phyloP scores from a whole-genome alignment of 257 asterid genomes.

The Linderniella brevidens region DNA sequence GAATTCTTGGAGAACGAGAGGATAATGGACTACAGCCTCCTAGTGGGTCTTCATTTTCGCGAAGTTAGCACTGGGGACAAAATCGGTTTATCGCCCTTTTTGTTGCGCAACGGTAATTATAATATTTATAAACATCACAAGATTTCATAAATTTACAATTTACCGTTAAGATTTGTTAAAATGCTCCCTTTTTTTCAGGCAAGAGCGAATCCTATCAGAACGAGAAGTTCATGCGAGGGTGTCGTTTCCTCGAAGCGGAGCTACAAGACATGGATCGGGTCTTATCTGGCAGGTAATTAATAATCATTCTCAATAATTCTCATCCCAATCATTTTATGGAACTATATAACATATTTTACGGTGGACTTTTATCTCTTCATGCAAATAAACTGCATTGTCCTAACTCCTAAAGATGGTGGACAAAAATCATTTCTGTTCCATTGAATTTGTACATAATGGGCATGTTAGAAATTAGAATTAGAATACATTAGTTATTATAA shows the following conservation, averaged over 20 bases:
- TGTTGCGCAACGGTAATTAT: constrained; percentile 52
- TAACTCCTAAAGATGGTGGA: background rate
- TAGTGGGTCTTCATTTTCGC: constrained; percentile 92
- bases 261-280: constrained; percentile 83
- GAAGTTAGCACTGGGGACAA: constrained; percentile 72
- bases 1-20: constrained; percentile 76
- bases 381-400: background rate
- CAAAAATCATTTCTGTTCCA: background rate
- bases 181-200: constrained; percentile 26
- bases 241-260: constrained; percentile 95
- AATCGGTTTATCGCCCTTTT: constrained; percentile 82
- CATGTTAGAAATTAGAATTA: background rate
- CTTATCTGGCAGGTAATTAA: constrained; percentile 53
- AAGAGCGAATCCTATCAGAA: constrained; percentile 54
- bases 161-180: background rate
- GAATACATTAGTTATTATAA: background rate
- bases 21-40: constrained; percentile 92
- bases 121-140: background rate
- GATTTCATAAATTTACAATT: too few species aligned
- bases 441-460: background rate
- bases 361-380: background rate
- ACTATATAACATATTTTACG: too few species aligned
- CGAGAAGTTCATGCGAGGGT: constrained; percentile 88
- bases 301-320: too few species aligned
- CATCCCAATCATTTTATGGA: too few species aligned